Conservation (phyloP, 139 green algal genomes). For the Chlorella sp. region DNA sequence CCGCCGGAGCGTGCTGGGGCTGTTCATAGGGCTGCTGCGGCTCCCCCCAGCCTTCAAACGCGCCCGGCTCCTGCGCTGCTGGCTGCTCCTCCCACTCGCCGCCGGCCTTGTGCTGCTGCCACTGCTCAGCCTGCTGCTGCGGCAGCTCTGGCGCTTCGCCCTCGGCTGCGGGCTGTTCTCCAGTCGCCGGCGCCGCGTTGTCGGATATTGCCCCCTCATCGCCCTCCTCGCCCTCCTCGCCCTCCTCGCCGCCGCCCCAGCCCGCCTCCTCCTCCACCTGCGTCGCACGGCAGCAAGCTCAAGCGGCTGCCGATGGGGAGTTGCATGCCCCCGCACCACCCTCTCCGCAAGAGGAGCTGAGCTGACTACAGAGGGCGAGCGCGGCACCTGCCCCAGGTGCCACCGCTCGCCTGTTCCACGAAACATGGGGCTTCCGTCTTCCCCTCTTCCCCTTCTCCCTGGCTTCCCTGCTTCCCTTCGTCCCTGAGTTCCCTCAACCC, state of each 20-base stretch:
- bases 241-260: conserved; percentile 2
- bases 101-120: too few species aligned
- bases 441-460: not conserved
- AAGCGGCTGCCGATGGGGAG: not conserved
- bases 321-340: not conserved
- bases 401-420: not conserved
- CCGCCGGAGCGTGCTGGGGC: not conserved
- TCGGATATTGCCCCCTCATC: not conserved
- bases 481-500: not conserved
- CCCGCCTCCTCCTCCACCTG: conserved; percentile 35
- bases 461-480: not conserved
- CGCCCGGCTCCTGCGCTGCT: not conserved
- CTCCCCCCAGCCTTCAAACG: not conserved
- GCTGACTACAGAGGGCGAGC: not conserved
- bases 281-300: not conserved
- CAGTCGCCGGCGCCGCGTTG: too few species aligned
- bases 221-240: not conserved
- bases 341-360: not conserved
- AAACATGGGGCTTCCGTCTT: not conserved
- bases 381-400: not conserved
- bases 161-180: not conserved
- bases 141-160: not conserved
- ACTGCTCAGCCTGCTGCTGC: too few species aligned
- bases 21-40: not conserved
- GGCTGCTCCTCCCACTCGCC: not conserved